Percentiles rank a stretch among this genome's conserved stretches.
These are phyloP conservation scores for Drosera capensis DNA, from an alignment of 148 eudicot species.

Conservation along the genomic window DNA sequence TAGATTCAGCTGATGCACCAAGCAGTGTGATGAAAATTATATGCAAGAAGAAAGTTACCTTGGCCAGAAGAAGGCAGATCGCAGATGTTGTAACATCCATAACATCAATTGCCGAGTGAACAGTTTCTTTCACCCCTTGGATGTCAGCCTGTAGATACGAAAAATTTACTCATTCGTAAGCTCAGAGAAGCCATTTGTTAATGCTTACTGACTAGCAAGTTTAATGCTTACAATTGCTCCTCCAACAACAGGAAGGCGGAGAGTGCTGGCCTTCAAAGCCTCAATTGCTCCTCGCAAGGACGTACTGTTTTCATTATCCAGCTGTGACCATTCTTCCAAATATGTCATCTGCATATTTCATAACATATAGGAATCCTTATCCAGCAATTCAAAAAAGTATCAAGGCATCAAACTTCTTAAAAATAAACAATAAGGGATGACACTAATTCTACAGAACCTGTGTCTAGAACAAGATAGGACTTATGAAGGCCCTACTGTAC, in stretches of 20 bases:
- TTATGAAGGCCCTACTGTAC: no score
- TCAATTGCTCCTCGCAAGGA: conserved; percentile 80
- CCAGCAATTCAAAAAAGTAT: no score
- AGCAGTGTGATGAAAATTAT: neutral
- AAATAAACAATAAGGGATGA: no score
- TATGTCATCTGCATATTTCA: conserved; percentile 35
- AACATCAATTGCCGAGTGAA: conserved; percentile 69
- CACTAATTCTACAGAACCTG: no score
- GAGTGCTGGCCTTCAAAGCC: conserved; percentile 94
- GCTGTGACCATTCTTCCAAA: conserved; percentile 79
- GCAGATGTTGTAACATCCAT: conserved; percentile 75
- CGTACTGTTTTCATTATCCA: conserved; percentile 57
- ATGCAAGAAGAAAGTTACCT: conserved; percentile 23
- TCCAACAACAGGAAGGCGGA: conserved; percentile 91
- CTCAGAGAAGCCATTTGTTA: neutral
- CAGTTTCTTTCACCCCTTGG: conserved; percentile 67
- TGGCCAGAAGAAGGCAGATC: conserved; percentile 30
- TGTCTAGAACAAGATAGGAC: no score
- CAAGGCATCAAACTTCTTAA: no score
- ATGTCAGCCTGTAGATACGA: conserved; percentile 48
- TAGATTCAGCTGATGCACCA: neutral
- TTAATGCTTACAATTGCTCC: conserved; percentile 62
- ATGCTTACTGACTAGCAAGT: neutral
- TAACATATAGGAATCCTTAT: neutral
- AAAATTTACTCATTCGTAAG: neutral